These are phyloP conservation scores for Tolypocladium endophyticum DNA, from an alignment of 2,329 filamentous ascomycete species.

Conservation along the genomic window DNA sequence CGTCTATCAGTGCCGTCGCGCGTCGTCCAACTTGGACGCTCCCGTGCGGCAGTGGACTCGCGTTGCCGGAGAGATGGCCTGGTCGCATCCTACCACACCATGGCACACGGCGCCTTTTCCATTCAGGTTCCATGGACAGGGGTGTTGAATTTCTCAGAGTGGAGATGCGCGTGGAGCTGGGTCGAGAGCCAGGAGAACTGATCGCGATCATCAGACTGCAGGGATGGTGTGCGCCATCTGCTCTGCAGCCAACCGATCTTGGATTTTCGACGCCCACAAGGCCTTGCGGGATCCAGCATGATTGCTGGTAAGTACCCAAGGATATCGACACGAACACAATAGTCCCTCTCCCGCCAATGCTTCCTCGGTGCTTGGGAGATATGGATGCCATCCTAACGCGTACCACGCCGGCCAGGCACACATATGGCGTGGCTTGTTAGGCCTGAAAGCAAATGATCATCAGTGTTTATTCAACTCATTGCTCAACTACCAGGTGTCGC, in stretches of 20 bases:
- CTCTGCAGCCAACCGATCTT: neutral
- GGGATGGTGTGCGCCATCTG: neutral
- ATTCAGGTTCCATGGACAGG: neutral
- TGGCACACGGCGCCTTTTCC: neutral
- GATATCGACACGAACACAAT: no score
- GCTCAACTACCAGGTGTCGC: no score
- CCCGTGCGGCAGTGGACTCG: neutral
- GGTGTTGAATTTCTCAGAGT: neutral
- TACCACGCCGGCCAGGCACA: no score
- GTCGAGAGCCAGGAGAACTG: neutral
- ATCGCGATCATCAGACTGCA: neutral
- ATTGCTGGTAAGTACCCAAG: no score
- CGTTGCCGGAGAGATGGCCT: neutral
- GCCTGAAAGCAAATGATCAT: no score
- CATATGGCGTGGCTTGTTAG: no score
- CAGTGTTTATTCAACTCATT: no score
- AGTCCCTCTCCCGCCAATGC: no score
- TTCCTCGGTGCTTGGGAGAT: no score
- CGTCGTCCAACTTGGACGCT: neutral
- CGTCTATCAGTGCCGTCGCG: neutral
- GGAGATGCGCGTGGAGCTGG: neutral
- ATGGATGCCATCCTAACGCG: no score
- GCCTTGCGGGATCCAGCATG: neutral
- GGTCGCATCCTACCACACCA: neutral
- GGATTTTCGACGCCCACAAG: neutral